Conservation (phyloP, 1,139 yeast species). For the Candida pseudocylindracea region DNA sequence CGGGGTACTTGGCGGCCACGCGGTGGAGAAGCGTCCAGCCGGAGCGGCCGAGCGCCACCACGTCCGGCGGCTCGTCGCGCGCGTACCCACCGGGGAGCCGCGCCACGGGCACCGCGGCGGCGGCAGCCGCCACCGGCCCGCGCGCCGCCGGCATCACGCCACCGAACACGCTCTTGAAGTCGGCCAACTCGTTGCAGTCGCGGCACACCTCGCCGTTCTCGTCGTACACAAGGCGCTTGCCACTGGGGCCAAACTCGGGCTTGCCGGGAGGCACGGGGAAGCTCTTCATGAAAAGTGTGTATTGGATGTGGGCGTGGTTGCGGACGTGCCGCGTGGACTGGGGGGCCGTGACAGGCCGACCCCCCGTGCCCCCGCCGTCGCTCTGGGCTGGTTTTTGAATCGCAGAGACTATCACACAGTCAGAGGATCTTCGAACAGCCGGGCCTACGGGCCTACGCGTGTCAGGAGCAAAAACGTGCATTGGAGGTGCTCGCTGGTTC, state of each 20-base stretch:
- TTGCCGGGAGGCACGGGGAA: conserved; percentile 1
- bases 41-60: conserved; percentile 54
- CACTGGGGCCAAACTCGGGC: conserved; percentile 31
- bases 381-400: too few species aligned
- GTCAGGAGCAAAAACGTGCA: too few species aligned
- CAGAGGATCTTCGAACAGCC: too few species aligned
- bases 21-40: conserved; percentile 90
- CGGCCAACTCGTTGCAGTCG: conserved; percentile 56
- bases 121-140: conserved; percentile 4
- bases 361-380: too few species aligned
- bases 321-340: too few species aligned
- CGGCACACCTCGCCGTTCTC: conserved; percentile 93
- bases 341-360: too few species aligned
- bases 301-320: too few species aligned
- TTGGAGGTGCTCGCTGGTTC: too few species aligned
- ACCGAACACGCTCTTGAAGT: conserved; percentile 40
- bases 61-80: conserved; percentile 68
- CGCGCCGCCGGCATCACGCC: conserved; percentile 3
- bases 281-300: too few species aligned
- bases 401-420: too few species aligned
- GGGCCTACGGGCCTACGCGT: too few species aligned
- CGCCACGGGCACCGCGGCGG: conserved; percentile 1
- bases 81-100: conserved; percentile 1
- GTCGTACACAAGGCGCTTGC: conserved; percentile 56
- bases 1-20: conserved; percentile 80